Evolutionary conservation across 352 stramenopile species (phyloP).

Genomic region (Pythium apleroticum): DNA sequence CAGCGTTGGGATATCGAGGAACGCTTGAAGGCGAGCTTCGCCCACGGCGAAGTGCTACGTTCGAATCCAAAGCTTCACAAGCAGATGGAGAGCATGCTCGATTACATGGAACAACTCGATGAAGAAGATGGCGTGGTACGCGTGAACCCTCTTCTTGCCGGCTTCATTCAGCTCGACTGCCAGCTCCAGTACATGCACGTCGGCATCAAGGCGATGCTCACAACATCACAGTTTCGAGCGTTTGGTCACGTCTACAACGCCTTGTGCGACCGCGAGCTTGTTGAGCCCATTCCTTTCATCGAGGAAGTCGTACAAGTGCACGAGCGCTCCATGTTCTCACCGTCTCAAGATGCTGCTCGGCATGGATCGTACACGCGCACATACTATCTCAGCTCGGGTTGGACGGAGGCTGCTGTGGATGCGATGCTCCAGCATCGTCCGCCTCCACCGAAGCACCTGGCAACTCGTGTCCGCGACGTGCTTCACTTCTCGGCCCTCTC

Average conservation of each 20-base stretch:
- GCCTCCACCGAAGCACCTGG: not conserved
- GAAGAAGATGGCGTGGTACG: conserved; percentile 16
- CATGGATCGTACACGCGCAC: conserved; percentile 26
- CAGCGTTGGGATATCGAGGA: conserved; percentile 25
- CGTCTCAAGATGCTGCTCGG: not conserved
- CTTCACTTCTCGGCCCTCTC: not conserved
- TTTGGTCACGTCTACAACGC: conserved; percentile 33
- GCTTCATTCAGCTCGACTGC: conserved; percentile 29
- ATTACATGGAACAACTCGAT: not conserved
- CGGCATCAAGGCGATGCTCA: conserved; percentile 23
- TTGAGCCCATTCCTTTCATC: conserved; percentile 24
- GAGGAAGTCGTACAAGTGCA: conserved; percentile 10
- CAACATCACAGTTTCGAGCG: conserved; percentile 26
- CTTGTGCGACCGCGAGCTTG: conserved; percentile 17
- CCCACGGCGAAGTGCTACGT: conserved; percentile 21
- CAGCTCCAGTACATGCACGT: conserved; percentile 31
- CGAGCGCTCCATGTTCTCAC: not conserved
- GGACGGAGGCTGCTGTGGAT: conserved; percentile 27
- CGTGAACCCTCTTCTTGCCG: conserved; percentile 30
- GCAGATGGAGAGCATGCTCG: not conserved
- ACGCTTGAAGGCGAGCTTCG: conserved; percentile 17
- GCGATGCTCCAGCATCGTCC: conserved; percentile 6
- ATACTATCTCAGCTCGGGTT: conserved; percentile 30
- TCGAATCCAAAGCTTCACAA: not conserved
- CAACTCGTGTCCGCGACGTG: not conserved